Evolutionary conservation across 805 yeast genomes (phyloP).

Genomic region (Cyberlindnera americana): DNA sequence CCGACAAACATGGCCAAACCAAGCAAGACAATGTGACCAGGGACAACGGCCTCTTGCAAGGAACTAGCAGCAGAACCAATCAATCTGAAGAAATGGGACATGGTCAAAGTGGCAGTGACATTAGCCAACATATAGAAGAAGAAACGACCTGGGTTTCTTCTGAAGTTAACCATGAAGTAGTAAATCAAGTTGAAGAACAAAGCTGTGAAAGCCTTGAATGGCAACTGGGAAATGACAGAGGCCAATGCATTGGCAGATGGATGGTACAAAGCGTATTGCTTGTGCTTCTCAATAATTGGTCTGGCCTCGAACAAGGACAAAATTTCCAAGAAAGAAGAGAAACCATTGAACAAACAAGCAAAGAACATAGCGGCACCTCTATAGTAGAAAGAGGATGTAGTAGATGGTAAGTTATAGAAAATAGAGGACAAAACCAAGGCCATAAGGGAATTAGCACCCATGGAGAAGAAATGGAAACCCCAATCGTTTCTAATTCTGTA

Average conservation of each 20-base stretch:
- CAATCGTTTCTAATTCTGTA: conserved; percentile 47
- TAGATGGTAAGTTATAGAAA: conserved; percentile 45
- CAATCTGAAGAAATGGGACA: conserved; percentile 56
- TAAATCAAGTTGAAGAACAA: conserved; percentile 44
- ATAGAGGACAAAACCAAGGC: conserved; percentile 55
- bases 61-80: conserved; percentile 48
- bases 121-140: conserved; percentile 48
- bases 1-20: conserved; percentile 52
- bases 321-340: conserved; percentile 57
- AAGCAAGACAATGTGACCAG: conserved; percentile 48
- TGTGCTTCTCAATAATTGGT: conserved; percentile 57
- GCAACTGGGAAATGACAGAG: conserved; percentile 56
- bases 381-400: conserved; percentile 46
- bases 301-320: conserved; percentile 34
- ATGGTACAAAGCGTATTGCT: conserved; percentile 52
- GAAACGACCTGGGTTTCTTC: conserved; percentile 51
- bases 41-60: conserved; percentile 54
- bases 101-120: conserved; percentile 42
- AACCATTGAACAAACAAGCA: conserved; percentile 60
- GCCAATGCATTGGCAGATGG: conserved; percentile 66
- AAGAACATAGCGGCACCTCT: conserved; percentile 68
- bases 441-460: conserved; percentile 45
- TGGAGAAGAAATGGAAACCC: conserved; percentile 42
- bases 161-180: conserved; percentile 53
- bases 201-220: conserved; percentile 42